Evolutionary conservation across 768 basidiomycete species (phyloP).

Genomic region (Kwoniella dejecticola): DNA sequence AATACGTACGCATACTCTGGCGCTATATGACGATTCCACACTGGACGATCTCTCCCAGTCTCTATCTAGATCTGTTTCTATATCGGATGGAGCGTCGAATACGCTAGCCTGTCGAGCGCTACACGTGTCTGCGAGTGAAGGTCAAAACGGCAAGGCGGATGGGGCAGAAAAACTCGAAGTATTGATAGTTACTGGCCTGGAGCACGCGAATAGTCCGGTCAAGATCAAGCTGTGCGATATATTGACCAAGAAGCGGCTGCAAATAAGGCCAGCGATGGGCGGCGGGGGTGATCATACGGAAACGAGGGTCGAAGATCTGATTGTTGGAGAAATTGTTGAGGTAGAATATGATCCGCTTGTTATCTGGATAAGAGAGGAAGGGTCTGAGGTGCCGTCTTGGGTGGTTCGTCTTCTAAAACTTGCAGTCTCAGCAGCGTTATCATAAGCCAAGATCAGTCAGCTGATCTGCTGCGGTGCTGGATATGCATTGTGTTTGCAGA

Average conservation of each 20-base stretch:
- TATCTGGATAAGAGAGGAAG: slow-evolving; percentile 42
- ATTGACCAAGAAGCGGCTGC: slow-evolving; percentile 14
- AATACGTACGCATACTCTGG: slow-evolving; percentile 3
- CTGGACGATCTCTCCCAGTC: background rate
- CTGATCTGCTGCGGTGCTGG: background rate
- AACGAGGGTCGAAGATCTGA: background rate
- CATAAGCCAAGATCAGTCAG: background rate
- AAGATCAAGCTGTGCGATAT: slow-evolving; percentile 37
- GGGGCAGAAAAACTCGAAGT: slow-evolving; percentile 6
- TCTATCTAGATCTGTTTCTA: background rate
- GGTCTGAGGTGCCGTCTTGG: slow-evolving; percentile 30
- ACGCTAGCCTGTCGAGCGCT: too few species aligned
- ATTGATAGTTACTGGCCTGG: slow-evolving; percentile 38
- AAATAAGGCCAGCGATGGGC: too few species aligned
- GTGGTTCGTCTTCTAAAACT: slow-evolving; percentile 28
- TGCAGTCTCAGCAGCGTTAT: background rate
- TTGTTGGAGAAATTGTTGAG: background rate
- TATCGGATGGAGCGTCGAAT: too few species aligned
- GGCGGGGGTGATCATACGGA: background rate
- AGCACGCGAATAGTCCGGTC: slow-evolving; percentile 24
- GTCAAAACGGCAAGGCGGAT: background rate
- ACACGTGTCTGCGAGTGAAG: too few species aligned
- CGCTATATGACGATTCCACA: background rate
- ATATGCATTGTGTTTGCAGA: slow-evolving; percentile 3
- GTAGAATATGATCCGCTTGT: slow-evolving; percentile 19